Evolutionary conservation across 2,329 filamentous ascomycete species (phyloP).

Genomic region (Penicillium olsonii): DNA sequence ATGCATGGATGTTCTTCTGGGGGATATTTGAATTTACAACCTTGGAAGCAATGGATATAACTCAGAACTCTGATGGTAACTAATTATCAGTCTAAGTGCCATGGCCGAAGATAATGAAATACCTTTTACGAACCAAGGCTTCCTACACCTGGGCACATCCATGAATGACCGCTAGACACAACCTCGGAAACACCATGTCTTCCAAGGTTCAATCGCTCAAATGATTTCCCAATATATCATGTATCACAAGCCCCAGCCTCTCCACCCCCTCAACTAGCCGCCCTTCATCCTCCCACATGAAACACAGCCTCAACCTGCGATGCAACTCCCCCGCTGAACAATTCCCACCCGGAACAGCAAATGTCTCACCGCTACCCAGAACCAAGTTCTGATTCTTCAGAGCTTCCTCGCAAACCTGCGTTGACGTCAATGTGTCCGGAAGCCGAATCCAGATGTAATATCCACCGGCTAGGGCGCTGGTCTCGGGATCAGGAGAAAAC

Average conservation of each 20-base stretch:
- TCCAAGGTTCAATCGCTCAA: not conserved
- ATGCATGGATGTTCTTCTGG: no score
- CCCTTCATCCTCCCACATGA: conserved; percentile 20
- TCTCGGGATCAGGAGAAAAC: conserved; percentile 9
- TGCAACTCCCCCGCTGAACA: conserved; percentile 35
- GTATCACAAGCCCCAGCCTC: conserved; percentile 6
- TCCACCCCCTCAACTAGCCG: conserved; percentile 14
- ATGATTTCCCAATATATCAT: not conserved
- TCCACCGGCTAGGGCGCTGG: conserved; percentile 9
- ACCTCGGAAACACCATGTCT: not conserved
- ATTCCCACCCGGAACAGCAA: conserved; percentile 54
- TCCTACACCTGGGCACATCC: no score
- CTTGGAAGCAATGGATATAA: not conserved
- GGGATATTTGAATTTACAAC: not conserved
- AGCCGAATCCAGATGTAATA: conserved; percentile 19
- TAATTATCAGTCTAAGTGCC: not conserved
- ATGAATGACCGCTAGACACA: no score
- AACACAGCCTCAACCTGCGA: conserved; percentile 16
- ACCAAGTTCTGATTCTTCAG: conserved; percentile 8
- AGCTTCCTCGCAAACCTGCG: conserved; percentile 8
- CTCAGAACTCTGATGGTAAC: not conserved
- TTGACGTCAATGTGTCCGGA: conserved; percentile 6
- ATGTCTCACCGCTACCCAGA: conserved; percentile 11
- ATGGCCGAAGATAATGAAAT: not conserved
- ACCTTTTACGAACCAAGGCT: not conserved